Conservation (phyloP, 495 filamentous ascomycete genomes). For the Neurospora sublineolata region DNA sequence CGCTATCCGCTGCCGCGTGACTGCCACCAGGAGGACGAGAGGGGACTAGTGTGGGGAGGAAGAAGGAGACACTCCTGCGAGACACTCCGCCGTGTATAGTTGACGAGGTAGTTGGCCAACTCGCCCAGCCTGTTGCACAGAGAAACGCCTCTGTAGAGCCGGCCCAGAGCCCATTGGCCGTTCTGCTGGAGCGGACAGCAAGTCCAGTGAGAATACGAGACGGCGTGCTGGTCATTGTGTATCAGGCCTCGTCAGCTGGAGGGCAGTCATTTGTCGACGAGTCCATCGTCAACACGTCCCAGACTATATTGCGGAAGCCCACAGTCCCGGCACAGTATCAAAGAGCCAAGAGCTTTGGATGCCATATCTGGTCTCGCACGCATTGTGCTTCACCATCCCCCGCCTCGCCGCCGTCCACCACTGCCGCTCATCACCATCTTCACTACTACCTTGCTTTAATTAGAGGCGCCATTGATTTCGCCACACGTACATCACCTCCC, state of each 20-base stretch:
- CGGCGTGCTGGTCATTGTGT: constrained; percentile 21
- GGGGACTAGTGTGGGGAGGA: not conserved
- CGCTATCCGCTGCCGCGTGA: constrained; percentile 38
- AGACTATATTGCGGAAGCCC: constrained; percentile 20
- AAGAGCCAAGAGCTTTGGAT: constrained; percentile 7
- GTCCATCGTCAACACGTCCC: constrained; percentile 14
- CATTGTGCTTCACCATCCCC: not conserved
- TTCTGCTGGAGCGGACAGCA: constrained; percentile 7
- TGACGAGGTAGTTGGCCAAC: constrained; percentile 17
- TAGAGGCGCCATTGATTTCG: constrained; percentile 10
- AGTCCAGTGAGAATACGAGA: constrained; percentile 23
- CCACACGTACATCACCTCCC: constrained; percentile 12
- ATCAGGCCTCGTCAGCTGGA: constrained; percentile 24
- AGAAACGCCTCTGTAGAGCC: constrained; percentile 29
- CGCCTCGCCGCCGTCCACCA: constrained; percentile 5
- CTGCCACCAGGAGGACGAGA: constrained; percentile 6
- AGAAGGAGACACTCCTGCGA: constrained; percentile 15
- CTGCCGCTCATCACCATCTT: constrained; percentile 11
- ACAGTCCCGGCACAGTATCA: constrained; percentile 9
- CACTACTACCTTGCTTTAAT: constrained; percentile 10
- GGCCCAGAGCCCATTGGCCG: constrained; percentile 35
- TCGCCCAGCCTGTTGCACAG: constrained; percentile 32
- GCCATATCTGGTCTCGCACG: constrained; percentile 11
- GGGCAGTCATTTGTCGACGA: constrained; percentile 3
- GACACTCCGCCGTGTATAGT: constrained; percentile 23